Conservation (phyloP, 257 asterid genomes). For the Primulina huaijiensis region DNA sequence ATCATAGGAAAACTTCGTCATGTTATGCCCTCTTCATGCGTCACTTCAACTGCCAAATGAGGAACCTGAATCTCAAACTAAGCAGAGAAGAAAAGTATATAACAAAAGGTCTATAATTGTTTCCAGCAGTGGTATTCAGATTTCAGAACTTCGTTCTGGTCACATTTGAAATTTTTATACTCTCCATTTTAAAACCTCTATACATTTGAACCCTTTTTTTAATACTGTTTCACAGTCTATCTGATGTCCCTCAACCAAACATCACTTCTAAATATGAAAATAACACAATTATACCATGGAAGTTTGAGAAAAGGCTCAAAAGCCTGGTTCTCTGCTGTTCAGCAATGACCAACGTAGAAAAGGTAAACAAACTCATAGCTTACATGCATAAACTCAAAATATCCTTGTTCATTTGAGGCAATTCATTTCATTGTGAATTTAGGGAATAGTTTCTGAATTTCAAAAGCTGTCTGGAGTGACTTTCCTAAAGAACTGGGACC, state of each 20-base stretch:
- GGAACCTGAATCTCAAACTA: conserved; percentile 37
- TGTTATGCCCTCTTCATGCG: conserved; percentile 81
- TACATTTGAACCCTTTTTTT: background rate
- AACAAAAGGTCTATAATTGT: conserved; percentile 42
- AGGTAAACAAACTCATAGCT: conserved; percentile 43
- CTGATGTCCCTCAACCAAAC: conserved; percentile 28
- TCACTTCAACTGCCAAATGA: conserved; percentile 61
- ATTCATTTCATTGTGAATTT: conserved; percentile 24
- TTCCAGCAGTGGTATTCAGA: conserved; percentile 1
- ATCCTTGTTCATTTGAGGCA: background rate
- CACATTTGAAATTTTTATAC: background rate
- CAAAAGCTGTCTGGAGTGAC: conserved; percentile 47
- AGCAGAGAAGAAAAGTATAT: conserved; percentile 38
- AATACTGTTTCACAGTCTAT: conserved; percentile 34
- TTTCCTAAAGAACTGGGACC: conserved; percentile 69
- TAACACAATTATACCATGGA: conserved; percentile 40
- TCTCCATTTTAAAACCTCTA: background rate
- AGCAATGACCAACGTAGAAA: conserved; percentile 61
- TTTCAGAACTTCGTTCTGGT: conserved; percentile 11
- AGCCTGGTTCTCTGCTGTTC: conserved; percentile 69
- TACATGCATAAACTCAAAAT: background rate
- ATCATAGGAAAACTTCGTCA: conserved; percentile 79
- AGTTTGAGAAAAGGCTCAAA: conserved; percentile 44
- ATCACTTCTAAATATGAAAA: conserved; percentile 31
- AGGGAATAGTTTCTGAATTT: conserved; percentile 58